phyloP scores from a whole-genome alignment of 2,329 filamentous ascomycete genomes.

The Akanthomyces muscarius region DNA sequence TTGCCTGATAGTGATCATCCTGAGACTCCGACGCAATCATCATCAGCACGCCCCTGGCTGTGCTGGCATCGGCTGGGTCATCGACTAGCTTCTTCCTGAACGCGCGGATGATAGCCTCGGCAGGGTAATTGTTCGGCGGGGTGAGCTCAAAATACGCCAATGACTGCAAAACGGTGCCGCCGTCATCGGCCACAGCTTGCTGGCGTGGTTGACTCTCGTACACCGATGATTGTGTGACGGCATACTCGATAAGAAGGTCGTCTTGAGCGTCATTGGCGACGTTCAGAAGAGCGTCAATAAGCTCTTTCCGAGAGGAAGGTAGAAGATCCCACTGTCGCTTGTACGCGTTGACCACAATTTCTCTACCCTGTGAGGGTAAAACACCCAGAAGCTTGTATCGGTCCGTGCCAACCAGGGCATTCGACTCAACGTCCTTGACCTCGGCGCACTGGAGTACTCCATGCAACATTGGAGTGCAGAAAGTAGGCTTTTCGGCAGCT shows the following conservation, averaged over 20 bases:
- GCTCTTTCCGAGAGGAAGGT: slow-evolving; percentile 27
- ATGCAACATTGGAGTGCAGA: slow-evolving; percentile 32
- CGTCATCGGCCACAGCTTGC: slow-evolving; percentile 29
- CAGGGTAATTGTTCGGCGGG: slow-evolving; percentile 34
- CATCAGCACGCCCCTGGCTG: slow-evolving; percentile 32
- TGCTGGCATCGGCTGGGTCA: slow-evolving; percentile 30
- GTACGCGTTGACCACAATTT: slow-evolving; percentile 37
- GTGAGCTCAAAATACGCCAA: slow-evolving; percentile 32
- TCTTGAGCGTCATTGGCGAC: slow-evolving; percentile 35
- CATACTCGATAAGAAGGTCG: slow-evolving; percentile 34
- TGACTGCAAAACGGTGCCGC: slow-evolving; percentile 31
- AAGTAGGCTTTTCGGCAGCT: slow-evolving; percentile 27
- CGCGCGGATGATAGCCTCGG: slow-evolving; percentile 32
- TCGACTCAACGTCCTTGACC: slow-evolving; percentile 25
- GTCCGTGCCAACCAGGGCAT: slow-evolving; percentile 29
- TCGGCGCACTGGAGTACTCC: slow-evolving; percentile 30
- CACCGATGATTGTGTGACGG: slow-evolving; percentile 36
- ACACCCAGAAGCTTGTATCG: slow-evolving; percentile 37
- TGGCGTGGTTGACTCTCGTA: slow-evolving; percentile 35
- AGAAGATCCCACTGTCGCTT: slow-evolving; percentile 37
- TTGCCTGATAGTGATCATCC: slow-evolving; percentile 33
- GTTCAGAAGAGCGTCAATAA: slow-evolving; percentile 32
- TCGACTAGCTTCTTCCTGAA: slow-evolving; percentile 32
- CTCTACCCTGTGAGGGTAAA: slow-evolving; percentile 33
- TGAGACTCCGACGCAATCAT: slow-evolving; percentile 32